These are phyloP conservation scores for Pseudogymnoascus sp. DNA, from an alignment of 2,329 filamentous ascomycete species.

Conservation along the genomic window DNA sequence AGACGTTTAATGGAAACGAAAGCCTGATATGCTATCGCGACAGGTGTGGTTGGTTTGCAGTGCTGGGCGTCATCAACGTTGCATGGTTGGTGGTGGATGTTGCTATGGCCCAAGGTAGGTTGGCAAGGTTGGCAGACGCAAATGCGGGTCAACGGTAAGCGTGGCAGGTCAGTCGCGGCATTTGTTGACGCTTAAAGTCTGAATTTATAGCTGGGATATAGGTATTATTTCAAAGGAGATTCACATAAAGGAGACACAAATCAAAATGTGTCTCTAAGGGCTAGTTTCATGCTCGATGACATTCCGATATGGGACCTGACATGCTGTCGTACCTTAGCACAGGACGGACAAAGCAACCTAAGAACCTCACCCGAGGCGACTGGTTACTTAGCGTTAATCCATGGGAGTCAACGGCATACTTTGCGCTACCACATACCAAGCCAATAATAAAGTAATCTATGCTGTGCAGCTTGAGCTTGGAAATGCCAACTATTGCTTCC, in stretches of 20 bases:
- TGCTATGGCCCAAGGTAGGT: conserved; percentile 1
- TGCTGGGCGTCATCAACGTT: conserved; percentile 3
- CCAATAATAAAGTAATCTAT: background rate
- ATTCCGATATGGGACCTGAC: conserved; percentile 7
- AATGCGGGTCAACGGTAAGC: conserved; percentile 9
- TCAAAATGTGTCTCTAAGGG: conserved; percentile 1
- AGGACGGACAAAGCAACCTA: conserved; percentile 7
- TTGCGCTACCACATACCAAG: background rate
- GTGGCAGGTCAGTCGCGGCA: background rate
- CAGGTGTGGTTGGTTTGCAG: background rate
- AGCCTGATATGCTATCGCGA: conserved; percentile 4
- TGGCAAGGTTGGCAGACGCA: conserved; percentile 10
- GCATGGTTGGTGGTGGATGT: conserved; percentile 8
- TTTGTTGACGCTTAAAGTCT: background rate
- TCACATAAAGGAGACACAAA: background rate
- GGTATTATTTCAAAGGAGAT: conserved; percentile 3
- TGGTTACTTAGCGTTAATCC: conserved; percentile 1
- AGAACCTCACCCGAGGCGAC: conserved; percentile 5
- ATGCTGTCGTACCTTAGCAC: conserved; percentile 6
- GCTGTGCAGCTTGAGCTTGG: background rate
- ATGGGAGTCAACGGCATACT: background rate
- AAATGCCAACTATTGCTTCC: background rate
- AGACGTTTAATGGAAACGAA: background rate
- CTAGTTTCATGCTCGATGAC: conserved; percentile 9
- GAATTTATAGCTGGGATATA: background rate